Conservation (phyloP, 768 basidiomycete species). For the Boletus vermiculosoides region DNA sequence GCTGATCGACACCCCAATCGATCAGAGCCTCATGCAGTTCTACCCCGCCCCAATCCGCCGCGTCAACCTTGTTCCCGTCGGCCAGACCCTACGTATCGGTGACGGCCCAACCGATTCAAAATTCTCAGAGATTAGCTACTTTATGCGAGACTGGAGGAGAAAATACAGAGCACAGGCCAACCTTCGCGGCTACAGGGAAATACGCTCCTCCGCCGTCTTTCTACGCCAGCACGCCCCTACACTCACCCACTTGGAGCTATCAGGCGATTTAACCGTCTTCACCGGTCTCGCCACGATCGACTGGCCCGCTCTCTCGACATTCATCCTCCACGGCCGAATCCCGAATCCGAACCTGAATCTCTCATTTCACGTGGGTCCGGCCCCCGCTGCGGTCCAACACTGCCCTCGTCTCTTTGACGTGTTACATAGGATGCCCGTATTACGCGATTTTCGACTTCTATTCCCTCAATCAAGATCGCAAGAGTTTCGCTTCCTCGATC, state of each 20-base stretch:
- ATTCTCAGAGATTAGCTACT: constrained; percentile 33
- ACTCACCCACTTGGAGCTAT: constrained; percentile 32
- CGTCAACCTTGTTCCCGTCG: constrained; percentile 32
- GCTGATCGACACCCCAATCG: constrained; percentile 35
- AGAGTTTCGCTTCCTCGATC: constrained; percentile 30
- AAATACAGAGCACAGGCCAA: constrained; percentile 34
- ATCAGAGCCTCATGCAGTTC: constrained; percentile 34
- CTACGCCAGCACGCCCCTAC: constrained; percentile 30
- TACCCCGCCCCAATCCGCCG: constrained; percentile 26
- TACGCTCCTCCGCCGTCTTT: constrained; percentile 31
- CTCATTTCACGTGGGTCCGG: constrained; percentile 15
- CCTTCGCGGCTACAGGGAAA: constrained; percentile 30
- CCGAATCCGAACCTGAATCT: constrained; percentile 17
- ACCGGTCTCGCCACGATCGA: constrained; percentile 29
- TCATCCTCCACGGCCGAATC: constrained; percentile 32
- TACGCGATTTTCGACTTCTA: constrained; percentile 32
- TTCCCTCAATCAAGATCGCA: constrained; percentile 30
- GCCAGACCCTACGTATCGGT: constrained; percentile 35
- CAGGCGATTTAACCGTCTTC: constrained; percentile 30
- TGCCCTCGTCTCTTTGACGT: constrained; percentile 27
- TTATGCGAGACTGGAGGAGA: constrained; percentile 37
- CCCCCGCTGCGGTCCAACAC: not conserved
- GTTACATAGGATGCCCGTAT: constrained; percentile 29
- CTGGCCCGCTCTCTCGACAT: constrained; percentile 32
- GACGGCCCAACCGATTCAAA: constrained; percentile 34